Percentiles rank a stretch among this genome's conserved stretches.
phyloP scores from a whole-genome alignment of 2,329 filamentous ascomycete genomes.

The Neopestalotiopsis sp. region DNA sequence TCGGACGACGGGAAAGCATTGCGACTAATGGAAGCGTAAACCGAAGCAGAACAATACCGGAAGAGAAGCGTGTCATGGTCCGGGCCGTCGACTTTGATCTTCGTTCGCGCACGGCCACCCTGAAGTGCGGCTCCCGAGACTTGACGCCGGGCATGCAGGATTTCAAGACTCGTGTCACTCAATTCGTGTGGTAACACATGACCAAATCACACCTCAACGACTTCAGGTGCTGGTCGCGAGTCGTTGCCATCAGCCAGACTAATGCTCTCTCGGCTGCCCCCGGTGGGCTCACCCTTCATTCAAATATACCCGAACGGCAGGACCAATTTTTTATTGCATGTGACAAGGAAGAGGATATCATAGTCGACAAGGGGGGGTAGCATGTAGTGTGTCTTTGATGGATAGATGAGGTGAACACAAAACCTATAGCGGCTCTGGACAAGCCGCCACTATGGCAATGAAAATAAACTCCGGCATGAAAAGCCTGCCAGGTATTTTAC shows the following conservation, averaged over 20 bases:
- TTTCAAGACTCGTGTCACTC: conserved; percentile 50
- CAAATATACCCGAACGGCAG: conserved; percentile 26
- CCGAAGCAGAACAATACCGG: conserved; percentile 48
- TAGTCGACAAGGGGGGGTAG: not conserved
- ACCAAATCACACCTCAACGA: not conserved
- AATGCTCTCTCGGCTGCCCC: conserved; percentile 19
- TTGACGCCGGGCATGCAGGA: conserved; percentile 53
- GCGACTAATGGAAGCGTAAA: conserved; percentile 25
- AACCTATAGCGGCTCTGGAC: not conserved
- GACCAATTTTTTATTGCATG: conserved; percentile 23
- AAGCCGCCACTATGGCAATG: not conserved
- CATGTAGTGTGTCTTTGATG: not conserved
- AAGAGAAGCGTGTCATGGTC: conserved; percentile 62
- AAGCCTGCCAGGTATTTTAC: not conserved
- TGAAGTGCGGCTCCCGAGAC: conserved; percentile 61
- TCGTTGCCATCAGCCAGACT: not conserved
- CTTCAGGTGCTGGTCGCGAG: conserved; percentile 12
- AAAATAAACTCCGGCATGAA: not conserved
- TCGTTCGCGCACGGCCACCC: conserved; percentile 52
- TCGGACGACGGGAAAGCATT: conserved; percentile 30
- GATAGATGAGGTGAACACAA: not conserved
- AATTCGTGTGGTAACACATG: conserved; percentile 50
- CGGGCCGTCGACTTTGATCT: conserved; percentile 63
- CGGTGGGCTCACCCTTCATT: conserved; percentile 27
- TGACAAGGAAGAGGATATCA: conserved; percentile 7